phyloP scores from a whole-genome alignment of 164 flowering plant genomes.

The Warburgia ugandensis region DNA sequence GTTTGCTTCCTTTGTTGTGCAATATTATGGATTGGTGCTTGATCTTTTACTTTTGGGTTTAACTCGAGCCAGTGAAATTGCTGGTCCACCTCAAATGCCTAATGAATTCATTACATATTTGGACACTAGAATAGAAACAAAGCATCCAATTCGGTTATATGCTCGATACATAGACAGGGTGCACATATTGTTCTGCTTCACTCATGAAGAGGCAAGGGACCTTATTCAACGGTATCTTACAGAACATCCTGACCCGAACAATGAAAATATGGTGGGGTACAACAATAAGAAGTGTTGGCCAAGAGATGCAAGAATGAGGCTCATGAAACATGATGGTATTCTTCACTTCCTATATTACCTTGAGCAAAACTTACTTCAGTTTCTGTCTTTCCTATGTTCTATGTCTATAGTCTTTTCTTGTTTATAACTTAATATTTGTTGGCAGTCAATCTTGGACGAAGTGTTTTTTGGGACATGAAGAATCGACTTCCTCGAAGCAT shows the following conservation, averaged over 20 bases:
- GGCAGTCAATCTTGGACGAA: conserved; percentile 93
- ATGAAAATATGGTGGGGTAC: conserved; percentile 99
- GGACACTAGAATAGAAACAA: conserved; percentile 87
- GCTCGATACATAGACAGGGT: conserved; percentile 93
- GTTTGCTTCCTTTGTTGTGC: conserved; percentile 99
- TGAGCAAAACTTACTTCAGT: too few relatives aligned
- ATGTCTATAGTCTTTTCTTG: too few relatives aligned
- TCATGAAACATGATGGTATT: conserved; percentile 99
- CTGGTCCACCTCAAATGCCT: conserved; percentile 99
- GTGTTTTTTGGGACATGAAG: conserved; percentile 99
- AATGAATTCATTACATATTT: conserved; percentile 93
- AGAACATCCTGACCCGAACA: conserved; percentile 99
- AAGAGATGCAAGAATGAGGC: conserved; percentile 99
- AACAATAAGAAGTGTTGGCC: conserved; percentile 99
- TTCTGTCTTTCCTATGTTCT: too few relatives aligned
- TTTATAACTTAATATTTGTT: conserved; percentile 1
- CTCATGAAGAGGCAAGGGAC: conserved; percentile 99
- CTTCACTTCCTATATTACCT: neutral
- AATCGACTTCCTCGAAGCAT: conserved; percentile 98
- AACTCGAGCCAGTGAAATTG: conserved; percentile 99
- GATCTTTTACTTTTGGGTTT: conserved; percentile 94
- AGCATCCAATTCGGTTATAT: conserved; percentile 91
- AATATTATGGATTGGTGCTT: conserved; percentile 92
- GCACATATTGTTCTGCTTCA: conserved; percentile 91
- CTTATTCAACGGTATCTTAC: conserved; percentile 98